Evolutionary conservation across 495 filamentous ascomycete genomes (phyloP), one percentile per base, ranked within the genome.

Genomic region (Aspergillus egyptiacus): DNA sequence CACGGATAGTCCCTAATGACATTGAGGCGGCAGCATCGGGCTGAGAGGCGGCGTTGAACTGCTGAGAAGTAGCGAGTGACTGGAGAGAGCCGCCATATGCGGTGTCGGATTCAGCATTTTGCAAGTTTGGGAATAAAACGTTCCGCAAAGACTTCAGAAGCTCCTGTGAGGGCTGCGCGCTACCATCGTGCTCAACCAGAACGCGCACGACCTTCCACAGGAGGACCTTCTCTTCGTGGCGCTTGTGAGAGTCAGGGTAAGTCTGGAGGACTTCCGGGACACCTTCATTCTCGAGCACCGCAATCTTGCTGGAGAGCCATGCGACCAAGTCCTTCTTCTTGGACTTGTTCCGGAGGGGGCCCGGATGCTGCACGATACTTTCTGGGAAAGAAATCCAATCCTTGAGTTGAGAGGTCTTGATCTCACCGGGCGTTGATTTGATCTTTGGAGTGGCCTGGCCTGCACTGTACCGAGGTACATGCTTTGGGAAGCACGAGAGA

Each of bases 271-370:
- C 70, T 7, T 71, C 61, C 4, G 70, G 71, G 6, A 81, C 64
- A n/a, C 74, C 65, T 19, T 74, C 75, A 18, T 74, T 76, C 63
- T 91, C 88, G 20, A 96, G 67, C 5, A 66, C 73, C 10, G 81
- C 80, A 54, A 95, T 88, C 32, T 82, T 85, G 54, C 75, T 73
- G 2, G 70, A 81, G 25, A 99, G 71, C 93, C 94, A 99, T 4
- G 83, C 65, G 30, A 91, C 46, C 3, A 86, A 77, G 46, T 99
- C 94, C 68, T 97, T 97, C 72, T 97, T 99, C 75, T 91, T 96
- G 1, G 81, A 80, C 60, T 97, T 96, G 25, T 80, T 73, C 69
- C 82, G 89, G 8, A 96, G 70, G 14, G 94, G 91, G 0, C 94
- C 94, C 1, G 94, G 94, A 60, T 97, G 96, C 52, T 80, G 86